Base-by-base conservation (phyloP, 495 filamentous ascomycete genomes). In the Podospora fimiseda region DNA sequence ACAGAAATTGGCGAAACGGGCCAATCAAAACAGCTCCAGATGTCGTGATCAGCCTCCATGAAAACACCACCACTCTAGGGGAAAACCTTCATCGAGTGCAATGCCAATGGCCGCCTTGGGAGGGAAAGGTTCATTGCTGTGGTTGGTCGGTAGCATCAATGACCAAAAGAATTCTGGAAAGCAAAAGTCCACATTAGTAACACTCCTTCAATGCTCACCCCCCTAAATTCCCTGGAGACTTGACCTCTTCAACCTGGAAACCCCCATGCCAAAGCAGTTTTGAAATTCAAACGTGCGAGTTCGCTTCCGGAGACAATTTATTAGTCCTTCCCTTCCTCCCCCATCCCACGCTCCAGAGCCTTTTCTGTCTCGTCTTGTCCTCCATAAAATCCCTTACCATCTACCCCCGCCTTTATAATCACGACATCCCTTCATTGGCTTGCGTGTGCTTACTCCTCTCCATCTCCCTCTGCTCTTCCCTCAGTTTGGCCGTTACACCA, bases 51-150 rank as follows among this genome's bases (percentile, higher is more conserved):
- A 57, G 55, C 52, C 54, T 60, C 50, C 39, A 11, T 41, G 56
- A 63, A 63, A 66, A 64, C 65, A 68, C 61, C 63, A 66, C 61
- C 62, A 59, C 59, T 58, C 53, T 52, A 52, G 33, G 36, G 50
- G 50, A 43, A 59, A 59, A 48, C 55, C 44, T 62, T 56, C 56
- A 46, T 49, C 38, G 48, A 56, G 40, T 43, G 52, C 54, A 49
- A 41, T n/a, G n/a, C n/a, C n/a, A n/a, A n/a, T n/a, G n/a, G 53
- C 52, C 15, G 20, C n/a, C 56, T 40, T 47, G 20, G n/a, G 51
- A 45, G 45, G 46, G 53, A 59, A 59, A 52, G 20, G 47, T 27
- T 33, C 43, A 41, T 30, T 43, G 20, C 15, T 51, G 51, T 21
- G 27, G 15, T 48, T 43, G 24, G 51, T 39, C 43, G 24, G 18